phyloP scores from a whole-genome alignment of 2,329 filamentous ascomycete species.

The Zopfia rhizophila region DNA sequence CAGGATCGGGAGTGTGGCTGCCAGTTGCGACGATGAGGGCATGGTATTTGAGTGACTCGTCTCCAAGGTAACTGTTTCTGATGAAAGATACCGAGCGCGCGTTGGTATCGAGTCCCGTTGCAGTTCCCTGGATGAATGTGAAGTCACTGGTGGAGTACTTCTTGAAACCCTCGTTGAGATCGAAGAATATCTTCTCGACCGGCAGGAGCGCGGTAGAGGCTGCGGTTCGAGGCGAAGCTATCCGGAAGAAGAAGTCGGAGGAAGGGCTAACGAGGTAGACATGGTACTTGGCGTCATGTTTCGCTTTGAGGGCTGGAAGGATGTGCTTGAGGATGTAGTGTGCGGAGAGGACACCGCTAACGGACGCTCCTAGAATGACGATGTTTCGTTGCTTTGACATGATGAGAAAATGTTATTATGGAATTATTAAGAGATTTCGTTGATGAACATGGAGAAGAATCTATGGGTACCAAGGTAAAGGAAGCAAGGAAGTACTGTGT shows the following conservation, averaged over 20 bases:
- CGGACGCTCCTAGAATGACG: constrained; percentile 45
- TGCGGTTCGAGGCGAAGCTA: constrained; percentile 64
- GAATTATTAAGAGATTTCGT: too few species aligned
- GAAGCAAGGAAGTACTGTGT: too few species aligned
- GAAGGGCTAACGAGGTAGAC: constrained; percentile 66
- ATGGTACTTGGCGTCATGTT: constrained; percentile 55
- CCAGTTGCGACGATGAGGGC: constrained; percentile 68
- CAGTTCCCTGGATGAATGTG: constrained; percentile 62
- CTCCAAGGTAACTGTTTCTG: constrained; percentile 34
- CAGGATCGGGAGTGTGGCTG: constrained; percentile 57
- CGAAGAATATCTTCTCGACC: constrained; percentile 60
- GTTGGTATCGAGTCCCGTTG: constrained; percentile 57
- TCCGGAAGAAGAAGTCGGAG: constrained; percentile 63
- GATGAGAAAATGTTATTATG: too few species aligned
- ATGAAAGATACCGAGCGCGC: constrained; percentile 58
- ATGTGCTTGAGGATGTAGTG: constrained; percentile 51
- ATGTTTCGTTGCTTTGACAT: constrained; percentile 50
- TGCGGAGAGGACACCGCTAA: constrained; percentile 38
- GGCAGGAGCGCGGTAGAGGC: constrained; percentile 60
- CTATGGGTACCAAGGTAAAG: too few species aligned
- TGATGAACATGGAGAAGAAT: too few species aligned
- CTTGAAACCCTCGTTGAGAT: constrained; percentile 62
- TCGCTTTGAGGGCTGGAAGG: constrained; percentile 44
- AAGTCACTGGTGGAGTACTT: constrained; percentile 60
- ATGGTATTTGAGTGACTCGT: constrained; percentile 58